Evolutionary conservation across 345 rosid genomes (phyloP), one percentile per base, ranked within the genome.

Genomic region (Diplotaxis tenuifolia): DNA sequence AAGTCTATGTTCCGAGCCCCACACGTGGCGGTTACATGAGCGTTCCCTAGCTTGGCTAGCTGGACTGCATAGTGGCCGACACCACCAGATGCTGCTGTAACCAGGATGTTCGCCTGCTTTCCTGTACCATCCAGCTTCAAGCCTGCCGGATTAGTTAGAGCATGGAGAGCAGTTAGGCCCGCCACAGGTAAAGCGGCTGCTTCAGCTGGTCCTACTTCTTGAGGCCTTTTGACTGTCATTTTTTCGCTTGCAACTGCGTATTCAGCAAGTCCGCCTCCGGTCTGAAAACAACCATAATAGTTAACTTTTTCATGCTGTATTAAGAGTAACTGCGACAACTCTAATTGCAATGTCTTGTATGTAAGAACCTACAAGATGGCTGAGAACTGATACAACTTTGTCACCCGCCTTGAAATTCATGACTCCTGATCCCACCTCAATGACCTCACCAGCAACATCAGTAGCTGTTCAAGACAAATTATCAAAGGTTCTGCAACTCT

Each of bases 51-150:
- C 76, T 92, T 92, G 0, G 93, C 90, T 2, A 92, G 70, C 63
- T 92, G 96, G 70, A 89, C 90, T 0, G 92, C 87, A 53, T 89
- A 88, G 61, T 87, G 97, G 38, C 93, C 93, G 11, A 92, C 96
- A 0, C 97, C 97, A 25, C 97, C 96, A 0, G 96, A 89, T 36
- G 92, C 95, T 21, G 95, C 91, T 6, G 95, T 88, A 57, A 90
- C 56, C 25, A 88, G 79, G 73, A 92, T 62, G 81, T 92, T 90
- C 52, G 68, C 80, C 76, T 67, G 75, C 65, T 82, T 23, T 7
- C 84, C 88, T 11, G 82, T 87, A 27, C 91, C 84, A 19, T 90
- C 95, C 7, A 89, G 85, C 64, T 84, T 90, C 68, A 92, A 16
- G 45, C 91, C 96, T 0, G 88, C 93, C 21, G 79, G 64, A 32